Evolutionary conservation across 345 rosid genomes (phyloP).

Genomic region (Pistacia atlantica): DNA sequence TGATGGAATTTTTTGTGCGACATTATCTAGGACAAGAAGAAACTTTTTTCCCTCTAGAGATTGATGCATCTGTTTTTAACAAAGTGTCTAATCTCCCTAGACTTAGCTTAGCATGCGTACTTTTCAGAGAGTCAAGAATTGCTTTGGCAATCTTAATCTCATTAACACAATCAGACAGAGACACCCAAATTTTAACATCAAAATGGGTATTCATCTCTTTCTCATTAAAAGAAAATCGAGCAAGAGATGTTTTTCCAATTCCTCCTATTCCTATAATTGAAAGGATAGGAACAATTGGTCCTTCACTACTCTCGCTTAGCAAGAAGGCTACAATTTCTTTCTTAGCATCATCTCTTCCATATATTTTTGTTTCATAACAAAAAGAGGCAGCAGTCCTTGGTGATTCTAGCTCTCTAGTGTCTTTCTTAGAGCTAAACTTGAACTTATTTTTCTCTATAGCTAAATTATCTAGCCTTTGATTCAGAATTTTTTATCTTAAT

Average conservation of each 20-base stretch:
- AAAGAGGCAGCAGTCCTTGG: not conserved
- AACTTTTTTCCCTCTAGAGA: not conserved
- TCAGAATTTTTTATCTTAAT: no score
- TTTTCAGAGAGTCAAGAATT: no score
- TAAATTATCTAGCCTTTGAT: not conserved
- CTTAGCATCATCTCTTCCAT: not conserved
- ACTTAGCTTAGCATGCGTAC: not conserved
- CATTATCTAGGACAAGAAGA: not conserved
- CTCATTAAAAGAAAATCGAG: not conserved
- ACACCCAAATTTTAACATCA: not conserved
- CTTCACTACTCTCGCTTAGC: not conserved
- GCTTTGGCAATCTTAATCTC: no score
- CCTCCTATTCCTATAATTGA: not conserved
- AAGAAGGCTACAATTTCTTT: not conserved
- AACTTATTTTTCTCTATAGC: not conserved
- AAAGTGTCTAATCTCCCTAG: conserved; percentile 2
- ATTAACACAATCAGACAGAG: no score
- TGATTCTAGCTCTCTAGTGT: not conserved
- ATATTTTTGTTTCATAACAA: not conserved
- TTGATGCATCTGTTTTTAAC: not conserved
- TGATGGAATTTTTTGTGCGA: not conserved
- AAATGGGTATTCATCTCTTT: not conserved
- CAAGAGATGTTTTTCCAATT: not conserved
- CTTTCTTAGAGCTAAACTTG: not conserved
- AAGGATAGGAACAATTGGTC: not conserved